phyloP scores from a whole-genome alignment of 768 basidiomycete species.

The Crassisporium funariophilum region DNA sequence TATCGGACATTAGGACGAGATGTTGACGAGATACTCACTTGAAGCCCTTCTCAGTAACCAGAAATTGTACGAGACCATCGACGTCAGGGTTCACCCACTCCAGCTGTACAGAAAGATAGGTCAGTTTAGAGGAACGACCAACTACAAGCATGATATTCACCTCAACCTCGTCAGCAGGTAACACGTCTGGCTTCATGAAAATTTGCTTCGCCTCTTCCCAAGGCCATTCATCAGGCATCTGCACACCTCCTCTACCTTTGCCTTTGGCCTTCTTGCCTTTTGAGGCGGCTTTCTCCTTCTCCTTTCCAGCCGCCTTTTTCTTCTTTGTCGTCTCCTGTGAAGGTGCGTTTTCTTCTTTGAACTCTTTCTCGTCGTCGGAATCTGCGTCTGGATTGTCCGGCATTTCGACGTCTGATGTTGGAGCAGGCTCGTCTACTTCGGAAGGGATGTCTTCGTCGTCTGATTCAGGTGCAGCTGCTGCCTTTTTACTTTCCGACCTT shows the following conservation, averaged over 20 bases:
- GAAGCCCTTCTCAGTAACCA: conserved; percentile 96
- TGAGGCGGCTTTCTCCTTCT: conserved; percentile 39
- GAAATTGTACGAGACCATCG: conserved; percentile 90
- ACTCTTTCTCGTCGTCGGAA: conserved; percentile 30
- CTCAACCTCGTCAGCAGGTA: conserved; percentile 83
- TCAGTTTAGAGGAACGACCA: neutral
- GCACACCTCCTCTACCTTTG: conserved; percentile 76
- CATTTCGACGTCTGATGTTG: conserved; percentile 48
- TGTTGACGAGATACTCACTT: conserved; percentile 56
- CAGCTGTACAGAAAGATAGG: conserved; percentile 53
- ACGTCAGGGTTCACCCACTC: conserved; percentile 95
- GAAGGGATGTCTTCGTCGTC: conserved; percentile 31
- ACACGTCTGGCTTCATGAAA: conserved; percentile 89
- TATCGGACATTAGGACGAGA: neutral
- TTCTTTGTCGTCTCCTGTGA: conserved; percentile 36
- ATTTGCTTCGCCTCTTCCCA: conserved; percentile 94
- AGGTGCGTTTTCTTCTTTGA: conserved; percentile 21
- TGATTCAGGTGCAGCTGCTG: conserved; percentile 24
- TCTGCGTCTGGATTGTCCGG: conserved; percentile 33
- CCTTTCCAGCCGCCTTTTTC: conserved; percentile 30
- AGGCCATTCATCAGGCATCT: conserved; percentile 93
- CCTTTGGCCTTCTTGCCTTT: conserved; percentile 47
- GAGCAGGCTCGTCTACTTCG: conserved; percentile 41
- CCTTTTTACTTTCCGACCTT: conserved; percentile 49
- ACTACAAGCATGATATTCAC: conserved; percentile 55